Conservation (phyloP, 1,284 basidiomycete genomes). For the Hymenochaete sp. region DNA sequence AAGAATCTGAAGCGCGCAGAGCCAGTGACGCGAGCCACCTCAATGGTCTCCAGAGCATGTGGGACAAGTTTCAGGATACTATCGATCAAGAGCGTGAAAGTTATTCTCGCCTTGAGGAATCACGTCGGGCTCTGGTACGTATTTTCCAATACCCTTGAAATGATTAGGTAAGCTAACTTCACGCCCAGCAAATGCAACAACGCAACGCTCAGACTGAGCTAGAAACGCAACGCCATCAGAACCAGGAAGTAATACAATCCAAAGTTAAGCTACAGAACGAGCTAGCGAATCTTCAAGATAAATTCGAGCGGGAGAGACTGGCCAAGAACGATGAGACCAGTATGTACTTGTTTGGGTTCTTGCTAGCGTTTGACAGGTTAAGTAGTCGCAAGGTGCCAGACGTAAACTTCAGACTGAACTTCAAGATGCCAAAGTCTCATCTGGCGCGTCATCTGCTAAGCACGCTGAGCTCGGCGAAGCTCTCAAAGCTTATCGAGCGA, state of each 20-base stretch:
- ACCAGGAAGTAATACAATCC: constrained; percentile 46
- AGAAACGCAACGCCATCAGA: constrained; percentile 51
- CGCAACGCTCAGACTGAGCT: constrained; percentile 55
- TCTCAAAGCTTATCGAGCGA: constrained; percentile 57
- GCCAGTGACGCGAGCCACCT: constrained; percentile 52
- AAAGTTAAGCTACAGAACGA: constrained; percentile 57
- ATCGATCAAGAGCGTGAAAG: constrained; percentile 53
- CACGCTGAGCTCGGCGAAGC: constrained; percentile 59
- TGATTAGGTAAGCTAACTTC: not conserved
- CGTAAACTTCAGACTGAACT: constrained; percentile 51
- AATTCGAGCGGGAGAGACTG: constrained; percentile 43
- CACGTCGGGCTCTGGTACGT: constrained; percentile 60
- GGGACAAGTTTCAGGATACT: constrained; percentile 58
- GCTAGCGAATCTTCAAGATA: constrained; percentile 44
- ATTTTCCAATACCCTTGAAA: not conserved
- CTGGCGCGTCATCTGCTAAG: constrained; percentile 49
- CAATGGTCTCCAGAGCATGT: constrained; percentile 59
- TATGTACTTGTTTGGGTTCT: constrained; percentile 24
- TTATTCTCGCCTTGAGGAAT: constrained; percentile 58
- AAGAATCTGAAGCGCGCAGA: constrained; percentile 57
- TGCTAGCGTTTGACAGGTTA: constrained; percentile 2
- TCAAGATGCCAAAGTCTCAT: constrained; percentile 60
- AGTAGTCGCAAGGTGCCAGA: constrained; percentile 38
- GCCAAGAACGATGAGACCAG: constrained; percentile 52
- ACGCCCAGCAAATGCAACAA: constrained; percentile 53